Evolutionary conservation across 139 green algal species (phyloP).

Genomic region (Edaphochlamys debaryana): DNA sequence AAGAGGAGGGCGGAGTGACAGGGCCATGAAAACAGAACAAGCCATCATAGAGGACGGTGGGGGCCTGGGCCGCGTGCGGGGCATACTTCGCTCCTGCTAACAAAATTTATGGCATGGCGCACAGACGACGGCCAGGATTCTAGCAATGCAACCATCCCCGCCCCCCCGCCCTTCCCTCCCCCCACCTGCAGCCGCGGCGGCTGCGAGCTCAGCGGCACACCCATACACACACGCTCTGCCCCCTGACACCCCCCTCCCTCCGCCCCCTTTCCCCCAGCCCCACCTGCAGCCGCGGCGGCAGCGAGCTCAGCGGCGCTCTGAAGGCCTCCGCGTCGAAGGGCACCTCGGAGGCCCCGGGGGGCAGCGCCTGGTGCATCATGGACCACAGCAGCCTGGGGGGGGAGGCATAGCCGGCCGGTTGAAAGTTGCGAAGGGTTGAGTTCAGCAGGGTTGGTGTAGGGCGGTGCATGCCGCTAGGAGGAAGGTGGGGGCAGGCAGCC

Average conservation of each 20-base stretch:
- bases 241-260: not conserved
- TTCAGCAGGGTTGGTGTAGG: no score
- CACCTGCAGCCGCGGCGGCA: slow-evolving; percentile 29
- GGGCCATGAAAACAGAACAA: no score
- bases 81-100: no score
- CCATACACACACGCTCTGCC: no score
- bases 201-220: not conserved
- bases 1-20: no score
- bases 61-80: no score
- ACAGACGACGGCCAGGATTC: no score
- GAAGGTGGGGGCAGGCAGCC: not conserved
- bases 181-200: not conserved
- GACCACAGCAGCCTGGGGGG: slow-evolving; percentile 39
- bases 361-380: slow-evolving; percentile 51
- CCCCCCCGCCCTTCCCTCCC: no score
- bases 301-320: not conserved
- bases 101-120: no score
- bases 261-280: not conserved
- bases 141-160: no score
- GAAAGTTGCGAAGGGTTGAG: not conserved
- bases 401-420: not conserved
- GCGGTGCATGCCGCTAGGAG: not conserved
- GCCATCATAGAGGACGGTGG: no score
- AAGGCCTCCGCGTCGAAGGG: slow-evolving; percentile 35
- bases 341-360: not conserved